phyloP scores from a whole-genome alignment of 257 asterid genomes.

The Leonotis leonurus region DNA sequence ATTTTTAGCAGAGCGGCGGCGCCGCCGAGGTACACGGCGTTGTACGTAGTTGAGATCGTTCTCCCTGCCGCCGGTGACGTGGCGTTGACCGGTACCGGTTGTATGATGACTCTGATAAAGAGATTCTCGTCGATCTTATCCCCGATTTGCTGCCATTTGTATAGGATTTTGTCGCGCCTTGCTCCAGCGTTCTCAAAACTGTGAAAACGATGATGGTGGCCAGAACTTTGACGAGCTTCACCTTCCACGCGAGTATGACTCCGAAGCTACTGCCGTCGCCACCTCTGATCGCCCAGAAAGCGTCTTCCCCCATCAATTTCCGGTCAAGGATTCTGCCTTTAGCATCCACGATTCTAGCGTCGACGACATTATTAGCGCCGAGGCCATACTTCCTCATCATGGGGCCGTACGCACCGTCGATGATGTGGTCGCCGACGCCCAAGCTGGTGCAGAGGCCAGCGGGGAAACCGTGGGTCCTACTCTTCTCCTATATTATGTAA shows the following conservation, averaged over 20 bases:
- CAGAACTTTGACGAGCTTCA: not conserved
- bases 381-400: conserved; percentile 15
- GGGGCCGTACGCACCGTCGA: conserved; percentile 13
- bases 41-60: not conserved
- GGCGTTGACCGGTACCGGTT: not conserved
- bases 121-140: too few species aligned
- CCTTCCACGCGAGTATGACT: conserved; percentile 2
- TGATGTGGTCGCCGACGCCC: conserved; percentile 13
- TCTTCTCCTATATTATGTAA: not conserved
- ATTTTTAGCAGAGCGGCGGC: not conserved
- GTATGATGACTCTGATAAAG: conserved; percentile 15
- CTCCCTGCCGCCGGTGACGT: not conserved
- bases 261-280: conserved; percentile 20
- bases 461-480: conserved; percentile 2
- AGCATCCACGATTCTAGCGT: too few species aligned
- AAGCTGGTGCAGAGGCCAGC: conserved; percentile 16
- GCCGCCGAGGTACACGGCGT: conserved; percentile 7
- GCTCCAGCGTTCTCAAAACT: not conserved
- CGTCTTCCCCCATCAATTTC: conserved; percentile 14
- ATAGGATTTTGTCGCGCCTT: not conserved
- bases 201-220: not conserved
- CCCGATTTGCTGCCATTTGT: conserved; percentile 9
- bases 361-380: conserved; percentile 13
- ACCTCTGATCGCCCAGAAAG: too few species aligned
- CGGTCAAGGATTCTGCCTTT: conserved; percentile 2